Evolutionary conservation across 192 early-diverging fungal species (phyloP), one percentile per base, ranked within the genome.

Genomic region (Rhizophagus sp.): DNA sequence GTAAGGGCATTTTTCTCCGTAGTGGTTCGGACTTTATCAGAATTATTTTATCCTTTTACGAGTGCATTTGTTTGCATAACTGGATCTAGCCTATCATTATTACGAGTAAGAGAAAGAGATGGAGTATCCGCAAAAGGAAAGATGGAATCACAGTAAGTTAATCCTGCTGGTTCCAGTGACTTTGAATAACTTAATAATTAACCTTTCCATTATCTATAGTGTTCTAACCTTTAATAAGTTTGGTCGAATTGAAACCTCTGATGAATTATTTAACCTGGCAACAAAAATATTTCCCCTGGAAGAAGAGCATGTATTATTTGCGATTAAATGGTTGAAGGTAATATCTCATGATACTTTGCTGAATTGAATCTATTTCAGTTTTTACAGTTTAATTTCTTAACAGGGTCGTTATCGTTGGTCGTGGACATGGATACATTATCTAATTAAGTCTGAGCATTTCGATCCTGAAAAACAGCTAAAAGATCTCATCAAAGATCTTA

Each of bases 171-270:
- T 52, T 1, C 3, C 50, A 52, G 4, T 52, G 50, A 52, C 5
- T 52, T 52, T 15, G 50, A 52, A 52, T 52, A 52, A 52, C 50
- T 52, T 52, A 67, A n/a, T n/a, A n/a, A 67, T 34, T 67, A 67
- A 67, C 30, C 4, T 67, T 67, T 67, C 25, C 25, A 67, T 67
- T 67, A 30, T 67, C 25, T 67, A 67, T 19, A 72, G 70, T 72
- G 19, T 72, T 72, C 17, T 41, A 72, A 72, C 4, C 70, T 72
- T 72, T 72, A 34, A n/a, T 72, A 0, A 72, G 70, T 72, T 72
- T 72, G 70, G 39, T 72, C 17, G 9, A 47, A 72, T 72, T 72
- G 70, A 72, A 44, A 72, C 70, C 17, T 72, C 70, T 12, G 17
- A 66, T 12, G 25, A 66, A 66, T 30, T 66, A 66, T 33, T 66